Evolutionary conservation across 129 eudicot species (phyloP), one percentile per base, ranked within the genome.

Genomic region (Cynara cardunculus): DNA sequence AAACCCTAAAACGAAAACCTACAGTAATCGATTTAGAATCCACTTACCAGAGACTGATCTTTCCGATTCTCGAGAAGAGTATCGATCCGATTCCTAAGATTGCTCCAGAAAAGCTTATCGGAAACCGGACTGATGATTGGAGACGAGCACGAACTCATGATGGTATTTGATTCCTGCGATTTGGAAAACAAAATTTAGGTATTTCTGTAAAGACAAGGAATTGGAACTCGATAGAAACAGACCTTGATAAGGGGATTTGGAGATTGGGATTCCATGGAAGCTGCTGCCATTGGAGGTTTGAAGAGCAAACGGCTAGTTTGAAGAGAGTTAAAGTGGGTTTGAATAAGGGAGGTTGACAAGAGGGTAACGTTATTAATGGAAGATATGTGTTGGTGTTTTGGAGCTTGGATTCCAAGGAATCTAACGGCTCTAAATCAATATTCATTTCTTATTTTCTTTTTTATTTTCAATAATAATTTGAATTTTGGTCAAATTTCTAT

Each of bases 91-190:
- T 79, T 88, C 7, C 90, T 91, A 7, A 92, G 92, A 31, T 78
- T 22, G 71, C 96, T 89, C 99, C 97, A 92, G 78, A 87, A 92
- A 5, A 77, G 85, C 93, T 86, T 88, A 71, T 94, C 99, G 0
- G 97, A 92, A 18, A 92, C 81, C 10, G 96, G 97, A 32, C 91
- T 91, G 68, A 83, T 31, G 31, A 75, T 22, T 0, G 90, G 87
- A 32, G 93, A 78, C 21, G 84, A 74, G 30, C 78, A 11, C 16
- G 53, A 41, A 41, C 16, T 80, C 79, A 24, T 74, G 37, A 79
- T 74, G 64, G 70, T 67, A n/a, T 69, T 35, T 6, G 93, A 82
- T 61, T 72, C 87, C 94, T 92, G 92, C 31, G 7, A 62, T 39
- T 76, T n/a, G 56, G 30, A 6, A 53, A 3, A 3, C 16, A 16